Evolutionary conservation across 441 rosid species (phyloP).

Genomic region (Adansonia madagascariensis): DNA sequence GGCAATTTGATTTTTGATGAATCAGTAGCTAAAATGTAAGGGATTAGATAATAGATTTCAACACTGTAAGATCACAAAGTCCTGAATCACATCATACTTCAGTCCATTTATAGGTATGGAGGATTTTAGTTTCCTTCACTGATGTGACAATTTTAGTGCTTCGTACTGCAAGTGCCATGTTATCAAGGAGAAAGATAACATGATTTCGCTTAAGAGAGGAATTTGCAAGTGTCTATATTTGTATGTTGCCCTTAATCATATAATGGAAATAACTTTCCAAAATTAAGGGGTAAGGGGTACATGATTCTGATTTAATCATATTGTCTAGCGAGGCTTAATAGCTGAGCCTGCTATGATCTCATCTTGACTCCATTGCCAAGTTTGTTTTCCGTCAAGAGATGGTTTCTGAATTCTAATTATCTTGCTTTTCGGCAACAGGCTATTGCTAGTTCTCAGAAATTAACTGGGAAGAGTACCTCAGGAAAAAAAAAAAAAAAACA

Average conservation of each 20-base stretch:
- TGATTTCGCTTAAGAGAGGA: not conserved
- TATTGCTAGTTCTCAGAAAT: slow-evolving; percentile 30
- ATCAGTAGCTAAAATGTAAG: too few relatives aligned
- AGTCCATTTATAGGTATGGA: slow-evolving; percentile 8
- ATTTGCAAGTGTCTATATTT: not conserved
- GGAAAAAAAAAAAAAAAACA: slow-evolving; percentile 27
- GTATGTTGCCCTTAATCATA: not conserved
- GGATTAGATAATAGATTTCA: slow-evolving; percentile 10
- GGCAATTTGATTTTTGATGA: too few relatives aligned
- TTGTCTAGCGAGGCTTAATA: not conserved
- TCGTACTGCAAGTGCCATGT: not conserved
- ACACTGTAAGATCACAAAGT: slow-evolving; percentile 36
- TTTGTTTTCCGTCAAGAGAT: not conserved
- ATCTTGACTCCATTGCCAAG: slow-evolving; percentile 9
- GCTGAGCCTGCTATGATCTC: slow-evolving; percentile 1
- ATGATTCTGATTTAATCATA: not conserved
- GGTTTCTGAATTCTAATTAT: not conserved
- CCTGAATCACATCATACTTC: not conserved
- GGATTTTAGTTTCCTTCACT: not conserved
- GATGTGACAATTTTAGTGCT: not conserved
- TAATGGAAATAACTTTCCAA: not conserved
- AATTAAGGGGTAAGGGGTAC: not conserved
- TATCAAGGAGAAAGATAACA: not conserved
- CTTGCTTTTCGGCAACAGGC: slow-evolving; percentile 32
- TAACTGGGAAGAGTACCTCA: slow-evolving; percentile 33